Conservation (phyloP, 2,329 filamentous ascomycete genomes). For the Xylogone sp. region DNA sequence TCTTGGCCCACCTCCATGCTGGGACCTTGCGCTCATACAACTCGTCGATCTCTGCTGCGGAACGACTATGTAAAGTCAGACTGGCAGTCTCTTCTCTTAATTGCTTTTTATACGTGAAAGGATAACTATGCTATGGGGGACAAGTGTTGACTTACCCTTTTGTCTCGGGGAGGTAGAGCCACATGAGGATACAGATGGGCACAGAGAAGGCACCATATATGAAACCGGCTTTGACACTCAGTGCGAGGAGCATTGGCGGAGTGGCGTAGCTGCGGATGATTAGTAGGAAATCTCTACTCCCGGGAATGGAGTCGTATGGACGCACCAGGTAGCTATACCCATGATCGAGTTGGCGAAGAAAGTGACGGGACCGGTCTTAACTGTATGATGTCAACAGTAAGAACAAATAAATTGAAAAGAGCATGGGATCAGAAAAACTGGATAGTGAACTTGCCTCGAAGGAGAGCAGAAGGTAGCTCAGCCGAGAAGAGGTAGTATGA, state of each 20-base stretch:
- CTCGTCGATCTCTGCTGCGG: constrained; percentile 5
- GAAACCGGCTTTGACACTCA: background rate
- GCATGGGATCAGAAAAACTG: background rate
- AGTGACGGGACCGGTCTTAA: background rate
- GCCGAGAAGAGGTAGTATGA: background rate
- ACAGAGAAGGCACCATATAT: background rate
- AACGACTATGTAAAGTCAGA: constrained; percentile 1
- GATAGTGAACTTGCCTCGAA: background rate
- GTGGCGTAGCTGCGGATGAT: background rate
- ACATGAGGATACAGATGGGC: background rate
- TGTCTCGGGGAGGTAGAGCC: background rate
- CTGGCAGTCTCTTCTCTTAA: background rate
- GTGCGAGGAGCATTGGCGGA: background rate
- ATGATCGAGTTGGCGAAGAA: background rate
- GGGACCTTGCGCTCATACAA: constrained; percentile 5
- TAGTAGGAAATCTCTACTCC: background rate
- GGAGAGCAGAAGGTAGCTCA: background rate
- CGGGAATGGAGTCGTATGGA: background rate
- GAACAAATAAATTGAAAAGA: background rate
- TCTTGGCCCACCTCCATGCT: constrained; percentile 2
- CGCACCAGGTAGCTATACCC: background rate
- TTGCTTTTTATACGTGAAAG: background rate
- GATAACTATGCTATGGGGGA: background rate
- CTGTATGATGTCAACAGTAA: background rate
- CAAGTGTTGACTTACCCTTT: constrained; percentile 1